Base-by-base conservation (phyloP, 495 filamentous ascomycete species). In the Xylona heveae region DNA sequence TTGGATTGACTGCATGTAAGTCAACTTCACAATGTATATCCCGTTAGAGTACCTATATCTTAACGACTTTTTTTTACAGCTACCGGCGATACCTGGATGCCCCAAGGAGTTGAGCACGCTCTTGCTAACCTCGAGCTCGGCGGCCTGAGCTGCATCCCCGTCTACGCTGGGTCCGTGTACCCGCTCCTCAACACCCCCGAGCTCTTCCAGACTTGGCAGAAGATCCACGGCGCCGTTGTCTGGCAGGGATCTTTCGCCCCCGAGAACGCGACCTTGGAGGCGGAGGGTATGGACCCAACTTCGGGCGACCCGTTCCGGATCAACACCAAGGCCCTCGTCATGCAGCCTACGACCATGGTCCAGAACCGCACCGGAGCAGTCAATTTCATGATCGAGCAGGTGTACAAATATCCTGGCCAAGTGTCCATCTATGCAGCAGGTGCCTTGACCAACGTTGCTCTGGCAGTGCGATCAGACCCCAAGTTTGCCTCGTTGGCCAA, bases 381-480 rank as follows among this genome's bases (percentile, higher is more conserved):
- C 7, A 8, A 8, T 7, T 30, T 30, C 28, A 30, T 30, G 28
- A 16, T 30, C 8, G 8, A 30, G 15, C 28, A 30, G 15, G 28
- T 30, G 7, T 9, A 8, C 8, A 30, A 30, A 16, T 30, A 30
- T 16, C 28, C 28, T 16, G 28, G 28, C 8, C 8, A 30, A 16
- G 28, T 30, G 9, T 9, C 8, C 8, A 30, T 30, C 28, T 30
- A 30, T 16, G 28, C 28, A 8, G 28, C 28, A 27, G 53, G 55
- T 12, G 43, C 54, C 22, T 31, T 59, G 35, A 59, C 55, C 24
- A 59, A 59, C 33, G 39, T 59, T 12, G 53, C 53, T 14, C 39
- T 53, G 38, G 54, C 55, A 12, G 48, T 52, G 13, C 49, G 47
- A 14, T 49, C 49, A 36, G 50, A 58, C 36, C 42, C 49, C 20